Evolutionary conservation across 768 basidiomycete species (phyloP).

Genomic region (Agrocybe chaxingu): DNA sequence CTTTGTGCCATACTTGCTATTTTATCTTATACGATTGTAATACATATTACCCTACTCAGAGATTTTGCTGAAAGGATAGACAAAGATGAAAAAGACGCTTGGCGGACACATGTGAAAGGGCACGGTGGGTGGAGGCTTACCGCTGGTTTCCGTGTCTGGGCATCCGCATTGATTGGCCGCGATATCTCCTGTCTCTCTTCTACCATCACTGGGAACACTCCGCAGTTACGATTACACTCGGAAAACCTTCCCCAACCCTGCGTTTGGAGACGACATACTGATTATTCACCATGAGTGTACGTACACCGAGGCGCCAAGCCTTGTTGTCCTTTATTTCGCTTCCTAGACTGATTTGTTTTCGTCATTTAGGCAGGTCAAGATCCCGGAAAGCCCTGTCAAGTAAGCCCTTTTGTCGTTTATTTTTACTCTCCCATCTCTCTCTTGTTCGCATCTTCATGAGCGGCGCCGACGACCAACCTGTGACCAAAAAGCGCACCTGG

Average conservation of each 20-base stretch:
- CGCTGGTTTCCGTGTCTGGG: no score
- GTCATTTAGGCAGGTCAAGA: conserved; percentile 11
- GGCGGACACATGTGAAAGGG: no score
- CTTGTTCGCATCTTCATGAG: conserved; percentile 17
- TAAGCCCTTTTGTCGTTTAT: conserved; percentile 17
- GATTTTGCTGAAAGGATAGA: no score
- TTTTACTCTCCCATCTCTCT: conserved; percentile 12
- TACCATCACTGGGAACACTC: no score
- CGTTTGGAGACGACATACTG: not conserved
- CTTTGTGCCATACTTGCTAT: no score
- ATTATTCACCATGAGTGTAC: conserved; percentile 16
- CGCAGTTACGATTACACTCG: no score
- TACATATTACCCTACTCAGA: no score
- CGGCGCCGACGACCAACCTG: conserved; percentile 15
- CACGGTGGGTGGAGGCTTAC: no score
- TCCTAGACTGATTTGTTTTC: conserved; percentile 13
- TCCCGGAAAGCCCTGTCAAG: conserved; percentile 16
- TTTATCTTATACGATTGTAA: no score
- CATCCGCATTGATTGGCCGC: no score
- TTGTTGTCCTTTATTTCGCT: not conserved
- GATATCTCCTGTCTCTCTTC: no score
- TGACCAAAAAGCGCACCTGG: conserved; percentile 32
- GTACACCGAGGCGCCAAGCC: conserved; percentile 24
- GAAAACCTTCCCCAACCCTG: not conserved
- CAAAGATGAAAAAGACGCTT: no score